Base-by-base conservation (phyloP, 2,329 filamentous ascomycete species). In the Dactylellina haptotyla region DNA sequence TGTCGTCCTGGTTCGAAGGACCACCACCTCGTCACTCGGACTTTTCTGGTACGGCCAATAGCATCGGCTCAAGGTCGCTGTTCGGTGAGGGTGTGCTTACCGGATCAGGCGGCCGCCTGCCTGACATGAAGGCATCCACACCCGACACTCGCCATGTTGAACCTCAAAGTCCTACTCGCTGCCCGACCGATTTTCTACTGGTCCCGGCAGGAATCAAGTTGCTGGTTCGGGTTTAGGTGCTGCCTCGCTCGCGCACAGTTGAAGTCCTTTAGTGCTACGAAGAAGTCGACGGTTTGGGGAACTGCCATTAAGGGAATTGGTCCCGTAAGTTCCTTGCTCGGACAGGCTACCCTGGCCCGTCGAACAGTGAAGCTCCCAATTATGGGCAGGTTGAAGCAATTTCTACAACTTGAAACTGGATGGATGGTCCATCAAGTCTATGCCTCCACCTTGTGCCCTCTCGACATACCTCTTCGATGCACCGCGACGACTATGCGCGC, bases 361-460 rank as follows among this genome's bases (percentile, higher is more conserved):
- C 46, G 20, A 20, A 53, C 41, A 51, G 50, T 50, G 59, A 61
- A 58, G 25, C 32, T 18, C 41, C 50, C 66, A 23, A 72, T 72
- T 72, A 58, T 61, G 53, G 69, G 69, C 69, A 73, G 61, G 69
- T 73, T 73, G 69, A 73, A 73, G 54, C 69, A 73, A 62, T 30
- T 56, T 66, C 54, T 61, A 51, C 69, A 62, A 66, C 61, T 62
- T 73, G 69, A 73, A 73, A 73, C 69, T 73, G 28, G 32, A 41
- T 30, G 69, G 54, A 66, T 41, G 50, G 62, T 59, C 39, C 26
- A 48, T 34, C n/a, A 45, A 59, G 37, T 46, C 69, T 65, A 65
- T 61, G 46, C 61, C 23, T 73, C 12, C 30, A 32, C 53, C 39
- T 3, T 20, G 18, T 10, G 18, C 12, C 16, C 41, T 46, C 56